Conservation (phyloP, 352 stramenopile genomes). For the Globisporangium apiculatum region DNA sequence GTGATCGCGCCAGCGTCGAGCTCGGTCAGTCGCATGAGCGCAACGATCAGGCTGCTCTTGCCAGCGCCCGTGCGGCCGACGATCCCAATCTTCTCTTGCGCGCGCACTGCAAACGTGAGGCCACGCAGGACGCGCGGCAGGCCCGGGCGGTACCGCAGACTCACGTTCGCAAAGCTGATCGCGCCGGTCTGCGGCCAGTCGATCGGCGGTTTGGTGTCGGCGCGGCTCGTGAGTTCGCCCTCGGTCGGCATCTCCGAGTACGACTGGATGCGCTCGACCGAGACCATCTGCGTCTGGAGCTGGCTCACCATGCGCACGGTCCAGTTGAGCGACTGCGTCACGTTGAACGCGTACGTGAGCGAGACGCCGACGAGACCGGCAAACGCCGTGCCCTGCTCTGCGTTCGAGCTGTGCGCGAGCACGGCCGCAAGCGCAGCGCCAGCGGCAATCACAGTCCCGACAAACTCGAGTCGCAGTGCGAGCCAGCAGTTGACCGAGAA, state of each 20-base stretch:
- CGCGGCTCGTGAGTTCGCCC: slow-evolving; percentile 81
- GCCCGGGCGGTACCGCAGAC: slow-evolving; percentile 71
- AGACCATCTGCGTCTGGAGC: slow-evolving; percentile 75
- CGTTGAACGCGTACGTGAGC: slow-evolving; percentile 72
- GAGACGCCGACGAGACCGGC: slow-evolving; percentile 60
- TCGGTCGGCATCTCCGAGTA: slow-evolving; percentile 59
- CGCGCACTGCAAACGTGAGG: slow-evolving; percentile 57
- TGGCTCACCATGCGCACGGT: slow-evolving; percentile 68
- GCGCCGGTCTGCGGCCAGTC: slow-evolving; percentile 66
- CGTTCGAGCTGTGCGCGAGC: slow-evolving; percentile 36
- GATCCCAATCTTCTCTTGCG: slow-evolving; percentile 64
- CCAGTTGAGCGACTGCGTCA: slow-evolving; percentile 76
- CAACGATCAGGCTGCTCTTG: slow-evolving; percentile 77
- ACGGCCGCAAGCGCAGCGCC: slow-evolving; percentile 49
- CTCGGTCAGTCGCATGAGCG: slow-evolving; percentile 83
- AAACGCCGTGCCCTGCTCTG: slow-evolving; percentile 30
- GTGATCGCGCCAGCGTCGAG: slow-evolving; percentile 39
- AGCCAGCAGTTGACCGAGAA: slow-evolving; percentile 75
- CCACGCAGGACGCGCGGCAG: slow-evolving; percentile 34
- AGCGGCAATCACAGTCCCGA: slow-evolving; percentile 51
- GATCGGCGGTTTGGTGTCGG: slow-evolving; percentile 28
- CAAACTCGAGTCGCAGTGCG: slow-evolving; percentile 66
- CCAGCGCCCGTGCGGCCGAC: slow-evolving; percentile 70
- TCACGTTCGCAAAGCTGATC: slow-evolving; percentile 77
- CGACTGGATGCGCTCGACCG: slow-evolving; percentile 66